Percentiles rank a stretch among this genome's conserved stretches.
Evolutionary conservation across 73 alveolate genomes (phyloP).

Genomic region (Paramecium octaurelia): DNA sequence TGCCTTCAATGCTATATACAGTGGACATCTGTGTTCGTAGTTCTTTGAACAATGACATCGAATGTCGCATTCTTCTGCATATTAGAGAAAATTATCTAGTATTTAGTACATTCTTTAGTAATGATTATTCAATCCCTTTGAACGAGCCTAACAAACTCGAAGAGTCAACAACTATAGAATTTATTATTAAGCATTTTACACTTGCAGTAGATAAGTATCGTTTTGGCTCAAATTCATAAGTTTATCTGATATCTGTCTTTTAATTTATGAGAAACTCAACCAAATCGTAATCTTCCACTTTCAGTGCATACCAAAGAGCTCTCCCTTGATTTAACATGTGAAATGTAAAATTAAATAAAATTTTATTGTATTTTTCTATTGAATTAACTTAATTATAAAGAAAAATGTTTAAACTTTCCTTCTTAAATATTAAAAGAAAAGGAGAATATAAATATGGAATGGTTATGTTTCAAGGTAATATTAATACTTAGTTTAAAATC

Average conservation of each 20-base stretch:
- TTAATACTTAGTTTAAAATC: too few relatives aligned
- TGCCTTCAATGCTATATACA: conserved; percentile 18
- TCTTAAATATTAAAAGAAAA: too few relatives aligned
- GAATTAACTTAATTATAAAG: background rate
- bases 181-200: background rate
- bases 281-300: conserved; percentile 25
- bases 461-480: too few relatives aligned
- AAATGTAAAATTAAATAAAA: background rate
- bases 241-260: background rate
- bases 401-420: background rate
- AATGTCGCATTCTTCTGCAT: conserved; percentile 40
- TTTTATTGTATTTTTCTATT: background rate
- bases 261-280: background rate
- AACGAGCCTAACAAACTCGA: conserved; percentile 3
- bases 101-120: background rate
- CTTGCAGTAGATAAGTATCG: background rate
- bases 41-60: conserved; percentile 64
- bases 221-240: conserved; percentile 22
- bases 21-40: conserved; percentile 65
- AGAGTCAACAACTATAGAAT: background rate
- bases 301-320: conserved; percentile 41
- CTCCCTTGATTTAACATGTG: conserved; percentile 30
- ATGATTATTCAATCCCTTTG: conserved; percentile 14
- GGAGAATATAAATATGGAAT: background rate
- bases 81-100: background rate